Evolutionary conservation across 306 rosid species (phyloP).

Genomic region (Sechiopsis laciniata): DNA sequence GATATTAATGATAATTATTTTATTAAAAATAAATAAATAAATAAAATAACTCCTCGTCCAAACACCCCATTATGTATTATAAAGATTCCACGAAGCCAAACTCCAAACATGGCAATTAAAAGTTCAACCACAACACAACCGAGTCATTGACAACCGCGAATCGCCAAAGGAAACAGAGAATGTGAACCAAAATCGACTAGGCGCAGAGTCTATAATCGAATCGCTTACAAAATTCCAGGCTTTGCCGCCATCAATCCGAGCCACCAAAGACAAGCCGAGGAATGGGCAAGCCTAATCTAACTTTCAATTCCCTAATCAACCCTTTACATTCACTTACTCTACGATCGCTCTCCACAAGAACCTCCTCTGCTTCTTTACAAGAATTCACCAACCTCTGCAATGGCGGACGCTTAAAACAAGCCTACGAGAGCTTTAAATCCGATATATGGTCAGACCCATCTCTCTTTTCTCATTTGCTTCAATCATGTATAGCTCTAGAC

Average conservation of each 20-base stretch:
- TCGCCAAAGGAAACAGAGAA: too few species aligned
- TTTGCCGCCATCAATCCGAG: not conserved
- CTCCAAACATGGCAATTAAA: too few species aligned
- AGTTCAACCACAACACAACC: too few species aligned
- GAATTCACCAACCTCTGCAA: conserved; percentile 45
- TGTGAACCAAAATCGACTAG: too few species aligned
- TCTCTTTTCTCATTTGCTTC: conserved; percentile 64
- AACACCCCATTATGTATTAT: too few species aligned
- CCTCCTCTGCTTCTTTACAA: conserved; percentile 24
- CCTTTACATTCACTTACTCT: conserved; percentile 17
- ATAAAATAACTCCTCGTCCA: too few species aligned
- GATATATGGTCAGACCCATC: conserved; percentile 57
- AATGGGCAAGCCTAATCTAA: conserved; percentile 43
- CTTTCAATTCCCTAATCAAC: conserved; percentile 27
- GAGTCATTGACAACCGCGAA: too few species aligned
- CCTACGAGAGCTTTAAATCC: conserved; percentile 40
- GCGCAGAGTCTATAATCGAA: too few species aligned
- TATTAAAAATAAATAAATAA: too few species aligned
- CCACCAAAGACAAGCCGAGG: not conserved
- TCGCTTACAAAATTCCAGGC: too few species aligned
- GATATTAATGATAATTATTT: too few species aligned
- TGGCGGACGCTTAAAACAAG: conserved; percentile 50
- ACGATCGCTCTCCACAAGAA: conserved; percentile 31
- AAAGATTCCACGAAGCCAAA: too few species aligned
- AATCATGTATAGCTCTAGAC: conserved; percentile 51